Evolutionary conservation across 192 early-diverging fungal genomes (phyloP).

Genomic region (Chytriomyces hyalinus): DNA sequence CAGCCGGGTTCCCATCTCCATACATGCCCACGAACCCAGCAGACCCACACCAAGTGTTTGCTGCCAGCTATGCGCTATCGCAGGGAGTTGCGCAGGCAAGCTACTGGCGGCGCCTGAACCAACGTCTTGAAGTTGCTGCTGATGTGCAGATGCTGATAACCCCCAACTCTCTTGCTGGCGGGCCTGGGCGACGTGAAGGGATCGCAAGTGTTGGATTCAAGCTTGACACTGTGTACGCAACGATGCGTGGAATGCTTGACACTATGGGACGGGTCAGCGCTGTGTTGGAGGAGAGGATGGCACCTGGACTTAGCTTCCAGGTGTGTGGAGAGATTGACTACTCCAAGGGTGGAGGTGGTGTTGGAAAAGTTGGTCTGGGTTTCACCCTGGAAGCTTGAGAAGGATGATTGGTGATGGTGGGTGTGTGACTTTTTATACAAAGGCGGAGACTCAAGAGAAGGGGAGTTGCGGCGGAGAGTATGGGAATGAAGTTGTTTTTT

Average conservation of each 20-base stretch:
- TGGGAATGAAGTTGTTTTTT: too few species aligned
- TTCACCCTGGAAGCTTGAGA: constrained; percentile 83
- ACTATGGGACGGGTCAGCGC: constrained; percentile 85
- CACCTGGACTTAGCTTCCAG: constrained; percentile 88
- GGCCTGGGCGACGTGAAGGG: constrained; percentile 79
- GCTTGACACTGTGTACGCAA: constrained; percentile 91
- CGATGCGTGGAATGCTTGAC: constrained; percentile 91
- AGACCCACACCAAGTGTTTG: constrained; percentile 58
- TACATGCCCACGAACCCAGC: constrained; percentile 59
- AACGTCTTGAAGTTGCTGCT: constrained; percentile 90
- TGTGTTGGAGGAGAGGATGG: constrained; percentile 94
- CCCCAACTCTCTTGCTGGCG: constrained; percentile 43
- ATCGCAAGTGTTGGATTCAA: constrained; percentile 96
- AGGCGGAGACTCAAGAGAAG: too few species aligned
- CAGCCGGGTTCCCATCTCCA: constrained; percentile 55
- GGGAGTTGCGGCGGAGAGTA: too few species aligned
- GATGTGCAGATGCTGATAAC: constrained; percentile 85
- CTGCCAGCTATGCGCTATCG: constrained; percentile 53
- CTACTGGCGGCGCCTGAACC: constrained; percentile 90
- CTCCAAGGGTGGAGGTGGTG: constrained; percentile 69
- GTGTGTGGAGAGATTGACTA: constrained; percentile 94
- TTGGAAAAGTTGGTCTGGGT: constrained; percentile 74
- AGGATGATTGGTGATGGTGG: neutral
- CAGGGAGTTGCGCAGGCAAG: constrained; percentile 72
- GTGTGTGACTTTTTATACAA: neutral